phyloP scores from a whole-genome alignment of 1,139 yeast genomes.

The Lodderomyces oxycetoniae region DNA sequence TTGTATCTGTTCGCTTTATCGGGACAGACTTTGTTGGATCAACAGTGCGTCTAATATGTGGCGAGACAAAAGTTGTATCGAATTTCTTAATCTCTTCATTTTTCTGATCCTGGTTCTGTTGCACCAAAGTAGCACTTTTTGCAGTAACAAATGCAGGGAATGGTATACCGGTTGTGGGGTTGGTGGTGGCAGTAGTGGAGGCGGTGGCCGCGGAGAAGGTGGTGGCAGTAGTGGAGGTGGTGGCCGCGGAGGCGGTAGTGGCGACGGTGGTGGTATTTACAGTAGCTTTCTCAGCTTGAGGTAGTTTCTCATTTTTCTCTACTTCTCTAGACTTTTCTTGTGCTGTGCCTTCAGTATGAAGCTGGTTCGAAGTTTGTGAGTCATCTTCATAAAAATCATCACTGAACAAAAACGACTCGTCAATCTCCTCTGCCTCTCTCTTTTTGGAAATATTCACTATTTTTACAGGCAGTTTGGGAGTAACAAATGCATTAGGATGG shows the following conservation, averaged over 20 bases:
- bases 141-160: conserved; percentile 52
- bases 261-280: conserved; percentile 10
- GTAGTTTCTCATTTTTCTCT: neutral
- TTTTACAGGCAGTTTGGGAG: conserved; percentile 13
- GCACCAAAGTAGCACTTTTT: conserved; percentile 50
- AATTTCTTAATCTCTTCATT: conserved; percentile 31
- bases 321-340: conserved; percentile 1
- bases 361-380: conserved; percentile 1
- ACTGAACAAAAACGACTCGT: conserved; percentile 63
- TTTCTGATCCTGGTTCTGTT: conserved; percentile 37
- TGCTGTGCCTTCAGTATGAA: neutral
- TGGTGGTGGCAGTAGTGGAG: neutral
- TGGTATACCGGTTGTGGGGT: conserved; percentile 1
- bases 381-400: conserved; percentile 43
- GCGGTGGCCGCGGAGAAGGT: neutral
- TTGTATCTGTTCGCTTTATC: conserved; percentile 37
- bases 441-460: conserved; percentile 23
- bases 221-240: neutral
- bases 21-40: conserved; percentile 61
- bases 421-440: conserved; percentile 28
- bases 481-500: conserved; percentile 9
- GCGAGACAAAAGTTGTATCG: conserved; percentile 49
- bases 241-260: conserved; percentile 2
- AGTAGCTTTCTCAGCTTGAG: neutral
- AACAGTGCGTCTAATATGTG: conserved; percentile 48